Evolutionary conservation across 805 yeast species (phyloP), one percentile per base, ranked within the genome.

Genomic region (Cephaloascus albidus): DNA sequence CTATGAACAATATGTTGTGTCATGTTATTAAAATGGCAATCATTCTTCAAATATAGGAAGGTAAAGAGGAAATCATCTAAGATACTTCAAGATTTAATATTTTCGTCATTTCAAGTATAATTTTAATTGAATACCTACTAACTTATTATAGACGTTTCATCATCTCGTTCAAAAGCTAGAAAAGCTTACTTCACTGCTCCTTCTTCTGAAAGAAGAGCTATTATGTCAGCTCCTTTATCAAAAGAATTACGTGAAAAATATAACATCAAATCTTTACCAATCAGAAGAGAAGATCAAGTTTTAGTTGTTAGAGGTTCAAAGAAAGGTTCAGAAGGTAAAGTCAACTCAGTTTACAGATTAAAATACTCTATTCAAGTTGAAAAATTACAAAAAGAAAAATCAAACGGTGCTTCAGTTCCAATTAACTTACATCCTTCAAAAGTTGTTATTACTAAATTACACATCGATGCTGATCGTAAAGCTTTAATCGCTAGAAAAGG

Each of bases 161-260:
- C 95, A 70, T 89, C 96, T 68, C 93, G 98, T 81, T 85, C 95
- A 73, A 93, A 93, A 84, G 79, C 97, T 72, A 89, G 98, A 85
- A 93, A 93, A 86, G 97, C 97, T 72, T 85, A 93, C 84, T 93
- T 93, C 90, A 77, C 76, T 63, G 94, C 98, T 58, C 94, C 97
- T 63, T 90, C 98, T 54, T 83, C 90, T 57, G 86, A 76, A 65
- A 86, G 97, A 77, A 86, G 97, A 77, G 75, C 72, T 57, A 75
- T 93, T 70, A 76, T 93, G 82, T 85, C 97, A 63, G 97, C 98
- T 69, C 97, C 97, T 63, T 81, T 93, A 66, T 90, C 97, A 61
- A 93, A 93, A 81, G 98, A 93, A 78, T 85, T 93, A 74, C 84
- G 94, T 71, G 94, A 83, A 71, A 82, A 93, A 78, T 93, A 89